Conservation (phyloP, 768 basidiomycete species). For the Lactifluus pinguis region DNA sequence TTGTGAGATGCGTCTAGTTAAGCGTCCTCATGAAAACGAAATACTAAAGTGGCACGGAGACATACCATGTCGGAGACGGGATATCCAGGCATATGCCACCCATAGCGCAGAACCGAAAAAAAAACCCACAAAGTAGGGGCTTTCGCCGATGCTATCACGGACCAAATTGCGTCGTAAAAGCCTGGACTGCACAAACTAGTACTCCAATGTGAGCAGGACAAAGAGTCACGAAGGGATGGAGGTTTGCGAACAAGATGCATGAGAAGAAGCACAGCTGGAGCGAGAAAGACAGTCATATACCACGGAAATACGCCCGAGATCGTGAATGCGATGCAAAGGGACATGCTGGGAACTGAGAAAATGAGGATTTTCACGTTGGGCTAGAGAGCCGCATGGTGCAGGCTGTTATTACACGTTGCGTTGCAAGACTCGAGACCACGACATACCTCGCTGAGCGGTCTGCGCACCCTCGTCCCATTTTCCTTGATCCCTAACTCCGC, state of each 20-base stretch:
- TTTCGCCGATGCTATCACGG: not conserved
- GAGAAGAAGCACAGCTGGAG: not conserved
- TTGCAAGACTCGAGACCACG: slow-evolving; percentile 19
- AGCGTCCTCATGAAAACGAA: not conserved
- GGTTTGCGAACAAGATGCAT: not conserved
- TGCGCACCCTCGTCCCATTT: slow-evolving; percentile 50
- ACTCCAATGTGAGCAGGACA: not conserved
- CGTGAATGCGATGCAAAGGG: not conserved
- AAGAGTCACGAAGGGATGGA: not conserved
- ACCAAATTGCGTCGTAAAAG: not conserved
- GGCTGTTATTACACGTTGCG: not conserved
- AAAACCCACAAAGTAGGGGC: not conserved
- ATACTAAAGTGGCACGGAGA: not conserved
- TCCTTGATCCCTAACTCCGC: slow-evolving; percentile 77
- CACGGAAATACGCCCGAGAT: slow-evolving; percentile 1
- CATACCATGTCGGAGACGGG: slow-evolving; percentile 4
- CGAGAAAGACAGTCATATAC: not conserved
- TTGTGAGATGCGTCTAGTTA: not conserved
- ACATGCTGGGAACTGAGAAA: not conserved
- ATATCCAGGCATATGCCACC: not conserved
- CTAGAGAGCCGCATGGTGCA: not conserved
- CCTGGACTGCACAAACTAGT: not conserved
- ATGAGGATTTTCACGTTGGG: slow-evolving; percentile 1
- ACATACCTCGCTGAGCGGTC: slow-evolving; percentile 62
- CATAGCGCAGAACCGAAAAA: not conserved